Evolutionary conservation across 805 yeast species (phyloP).

Genomic region (Metschnikowia koreensis): DNA sequence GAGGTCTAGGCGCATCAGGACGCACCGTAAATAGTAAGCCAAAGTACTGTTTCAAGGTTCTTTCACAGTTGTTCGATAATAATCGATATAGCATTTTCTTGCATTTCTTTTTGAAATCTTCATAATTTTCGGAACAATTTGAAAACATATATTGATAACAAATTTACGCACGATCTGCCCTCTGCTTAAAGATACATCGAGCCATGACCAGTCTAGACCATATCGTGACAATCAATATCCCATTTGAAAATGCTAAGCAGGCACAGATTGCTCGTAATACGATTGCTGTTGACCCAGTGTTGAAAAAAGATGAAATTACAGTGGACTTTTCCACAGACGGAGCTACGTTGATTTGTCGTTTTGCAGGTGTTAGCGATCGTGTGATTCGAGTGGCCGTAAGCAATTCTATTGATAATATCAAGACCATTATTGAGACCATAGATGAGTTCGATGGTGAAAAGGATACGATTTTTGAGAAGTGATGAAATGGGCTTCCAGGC

Average conservation of each 20-base stretch:
- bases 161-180: background rate
- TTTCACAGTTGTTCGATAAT: no score
- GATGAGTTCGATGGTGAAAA: constrained; percentile 59
- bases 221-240: constrained; percentile 47
- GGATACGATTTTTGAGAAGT: constrained; percentile 18
- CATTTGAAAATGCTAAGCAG: constrained; percentile 58
- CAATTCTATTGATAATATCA: constrained; percentile 71
- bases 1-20: no score
- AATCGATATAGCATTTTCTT: no score
- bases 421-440: constrained; percentile 75
- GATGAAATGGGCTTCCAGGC: background rate
- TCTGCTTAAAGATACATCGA: background rate
- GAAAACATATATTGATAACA: no score
- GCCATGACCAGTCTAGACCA: constrained; percentile 18
- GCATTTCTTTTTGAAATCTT: no score
- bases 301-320: constrained; percentile 63
- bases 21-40: no score
- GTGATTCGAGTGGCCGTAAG: constrained; percentile 82
- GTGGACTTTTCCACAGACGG: constrained; percentile 43
- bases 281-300: constrained; percentile 75
- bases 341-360: constrained; percentile 42
- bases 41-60: no score
- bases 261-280: constrained; percentile 63
- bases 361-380: constrained; percentile 66
- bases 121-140: no score